phyloP scores from a whole-genome alignment of 1,139 yeast species.

The Zygotorulaspora mrakii region DNA sequence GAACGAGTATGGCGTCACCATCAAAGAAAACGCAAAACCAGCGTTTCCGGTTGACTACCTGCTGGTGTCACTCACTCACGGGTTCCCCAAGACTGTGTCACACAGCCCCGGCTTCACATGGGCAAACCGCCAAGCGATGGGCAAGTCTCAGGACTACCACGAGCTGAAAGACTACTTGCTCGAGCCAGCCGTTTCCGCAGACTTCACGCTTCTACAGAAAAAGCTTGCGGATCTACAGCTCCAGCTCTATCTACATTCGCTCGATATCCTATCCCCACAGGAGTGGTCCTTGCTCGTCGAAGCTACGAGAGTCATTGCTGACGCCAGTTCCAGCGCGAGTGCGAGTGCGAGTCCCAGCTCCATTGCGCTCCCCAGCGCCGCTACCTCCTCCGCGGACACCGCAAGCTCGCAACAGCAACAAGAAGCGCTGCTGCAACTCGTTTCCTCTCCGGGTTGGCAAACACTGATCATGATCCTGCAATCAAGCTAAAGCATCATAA shows the following conservation, averaged over 20 bases:
- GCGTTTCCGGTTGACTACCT: slow-evolving; percentile 94
- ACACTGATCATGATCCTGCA: slow-evolving; percentile 36
- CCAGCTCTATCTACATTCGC: slow-evolving; percentile 50
- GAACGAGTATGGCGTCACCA: slow-evolving; percentile 86
- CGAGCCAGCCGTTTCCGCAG: slow-evolving; percentile 35
- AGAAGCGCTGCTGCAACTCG: slow-evolving; percentile 50
- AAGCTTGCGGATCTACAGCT: slow-evolving; percentile 70
- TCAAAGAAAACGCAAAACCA: slow-evolving; percentile 87
- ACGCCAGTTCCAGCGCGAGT: no score
- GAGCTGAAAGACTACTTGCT: slow-evolving; percentile 49
- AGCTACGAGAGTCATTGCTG: no score
- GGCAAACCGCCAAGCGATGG: slow-evolving; percentile 74
- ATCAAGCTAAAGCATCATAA: slow-evolving; percentile 29
- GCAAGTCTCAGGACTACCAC: slow-evolving; percentile 65
- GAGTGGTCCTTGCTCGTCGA: slow-evolving; percentile 49
- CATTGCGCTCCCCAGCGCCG: no score
- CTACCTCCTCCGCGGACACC: slow-evolving; percentile 34
- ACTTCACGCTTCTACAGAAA: slow-evolving; percentile 39
- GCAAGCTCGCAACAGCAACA: slow-evolving; percentile 45
- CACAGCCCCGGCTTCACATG: slow-evolving; percentile 58
- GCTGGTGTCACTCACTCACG: slow-evolving; percentile 84
- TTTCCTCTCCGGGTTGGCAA: slow-evolving; percentile 37
- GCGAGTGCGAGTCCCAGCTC: no score
- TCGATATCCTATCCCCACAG: slow-evolving; percentile 50
- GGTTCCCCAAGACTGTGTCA: slow-evolving; percentile 69